phyloP scores from a whole-genome alignment of 169 alveolate genomes.

The Plasmodium ovale region DNA sequence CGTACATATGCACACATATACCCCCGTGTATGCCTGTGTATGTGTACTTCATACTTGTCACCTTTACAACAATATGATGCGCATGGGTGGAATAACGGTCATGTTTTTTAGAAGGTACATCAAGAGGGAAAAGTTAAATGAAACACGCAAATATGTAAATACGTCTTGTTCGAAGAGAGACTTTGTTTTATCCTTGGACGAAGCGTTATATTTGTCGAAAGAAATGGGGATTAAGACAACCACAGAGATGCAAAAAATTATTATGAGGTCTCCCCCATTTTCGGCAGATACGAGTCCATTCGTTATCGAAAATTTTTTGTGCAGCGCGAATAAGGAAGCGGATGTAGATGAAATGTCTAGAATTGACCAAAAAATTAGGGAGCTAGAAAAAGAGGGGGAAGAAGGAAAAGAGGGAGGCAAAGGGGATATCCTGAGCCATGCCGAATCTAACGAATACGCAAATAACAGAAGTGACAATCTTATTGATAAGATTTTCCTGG shows the following conservation, averaged over 20 bases:
- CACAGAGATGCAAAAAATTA: constrained; percentile 83
- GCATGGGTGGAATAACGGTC: not conserved
- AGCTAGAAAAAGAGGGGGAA: constrained; percentile 4
- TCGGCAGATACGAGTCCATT: constrained; percentile 88
- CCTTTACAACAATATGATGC: not conserved
- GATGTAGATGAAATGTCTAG: constrained; percentile 49
- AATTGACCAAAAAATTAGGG: constrained; percentile 41
- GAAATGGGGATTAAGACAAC: constrained; percentile 89
- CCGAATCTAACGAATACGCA: constrained; percentile 16
- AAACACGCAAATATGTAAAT: not conserved
- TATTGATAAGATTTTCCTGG: constrained; percentile 18
- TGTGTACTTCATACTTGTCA: not conserved
- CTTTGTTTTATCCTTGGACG: constrained; percentile 56
- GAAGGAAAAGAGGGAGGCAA: constrained; percentile 10
- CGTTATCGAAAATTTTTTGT: constrained; percentile 83
- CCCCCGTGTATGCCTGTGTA: not conserved
- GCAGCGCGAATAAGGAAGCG: constrained; percentile 53
- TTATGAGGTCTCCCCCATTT: constrained; percentile 88
- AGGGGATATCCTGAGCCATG: not conserved
- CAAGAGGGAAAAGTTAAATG: not conserved
- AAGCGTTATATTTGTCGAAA: constrained; percentile 90
- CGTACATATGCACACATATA: not conserved
- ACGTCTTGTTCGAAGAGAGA: constrained; percentile 6
- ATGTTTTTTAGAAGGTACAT: not conserved
- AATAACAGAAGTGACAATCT: not conserved